These are phyloP conservation scores for Didymella pinodella DNA, from an alignment of 2,329 filamentous ascomycete species.

Conservation along the genomic window DNA sequence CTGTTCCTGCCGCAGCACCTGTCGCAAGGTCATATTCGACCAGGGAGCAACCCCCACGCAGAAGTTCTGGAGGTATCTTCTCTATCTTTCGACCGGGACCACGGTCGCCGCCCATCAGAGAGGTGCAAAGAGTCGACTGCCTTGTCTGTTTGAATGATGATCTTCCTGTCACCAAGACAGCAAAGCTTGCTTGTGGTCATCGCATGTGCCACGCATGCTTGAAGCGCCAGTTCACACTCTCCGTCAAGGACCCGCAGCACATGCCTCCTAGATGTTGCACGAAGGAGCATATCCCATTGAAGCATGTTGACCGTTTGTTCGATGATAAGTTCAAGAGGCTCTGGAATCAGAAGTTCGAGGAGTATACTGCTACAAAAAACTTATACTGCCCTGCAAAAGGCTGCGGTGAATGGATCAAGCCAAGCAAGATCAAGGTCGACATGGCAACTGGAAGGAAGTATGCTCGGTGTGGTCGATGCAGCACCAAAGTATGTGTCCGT, in stretches of 20 bases:
- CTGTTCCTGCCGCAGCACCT: constrained; percentile 32
- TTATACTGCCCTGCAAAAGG: constrained; percentile 77
- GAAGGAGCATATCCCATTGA: constrained; percentile 73
- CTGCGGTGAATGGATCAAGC: constrained; percentile 83
- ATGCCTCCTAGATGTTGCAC: constrained; percentile 89
- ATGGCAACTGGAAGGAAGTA: constrained; percentile 63
- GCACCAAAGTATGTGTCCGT: constrained; percentile 74
- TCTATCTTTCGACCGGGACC: constrained; percentile 44
- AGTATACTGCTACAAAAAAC: constrained; percentile 76
- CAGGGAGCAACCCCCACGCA: constrained; percentile 39
- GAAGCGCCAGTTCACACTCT: constrained; percentile 76
- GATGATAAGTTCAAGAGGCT: constrained; percentile 74
- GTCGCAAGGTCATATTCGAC: constrained; percentile 38
- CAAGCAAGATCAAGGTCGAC: constrained; percentile 69
- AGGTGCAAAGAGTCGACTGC: constrained; percentile 64
- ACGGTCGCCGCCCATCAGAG: constrained; percentile 38
- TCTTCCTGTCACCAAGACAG: constrained; percentile 67
- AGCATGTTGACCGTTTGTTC: constrained; percentile 79
- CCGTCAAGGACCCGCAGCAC: constrained; percentile 76
- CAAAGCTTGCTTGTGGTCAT: constrained; percentile 79
- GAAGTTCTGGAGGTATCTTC: constrained; percentile 45
- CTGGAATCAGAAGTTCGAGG: constrained; percentile 83
- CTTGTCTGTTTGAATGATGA: constrained; percentile 75
- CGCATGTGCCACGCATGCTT: constrained; percentile 82
- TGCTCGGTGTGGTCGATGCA: constrained; percentile 75